phyloP scores from a whole-genome alignment of 148 eudicot species.

The Rhododendron henanense region DNA sequence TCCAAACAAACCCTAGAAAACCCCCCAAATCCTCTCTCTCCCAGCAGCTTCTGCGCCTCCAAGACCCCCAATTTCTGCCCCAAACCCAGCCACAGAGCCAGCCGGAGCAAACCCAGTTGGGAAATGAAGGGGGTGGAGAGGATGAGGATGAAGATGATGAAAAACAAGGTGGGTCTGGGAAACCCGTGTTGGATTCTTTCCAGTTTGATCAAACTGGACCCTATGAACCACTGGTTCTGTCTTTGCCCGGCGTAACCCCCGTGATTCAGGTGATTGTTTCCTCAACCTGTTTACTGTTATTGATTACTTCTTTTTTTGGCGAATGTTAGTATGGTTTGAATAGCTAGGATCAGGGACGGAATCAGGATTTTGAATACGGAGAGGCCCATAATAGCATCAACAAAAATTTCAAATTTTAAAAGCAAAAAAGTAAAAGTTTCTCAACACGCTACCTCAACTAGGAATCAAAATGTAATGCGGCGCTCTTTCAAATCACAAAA shows the following conservation, averaged over 20 bases:
- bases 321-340: background rate
- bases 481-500: background rate
- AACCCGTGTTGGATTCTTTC: conserved; percentile 39
- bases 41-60: conserved; percentile 56
- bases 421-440: background rate
- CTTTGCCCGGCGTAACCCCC: conserved; percentile 46
- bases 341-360: background rate
- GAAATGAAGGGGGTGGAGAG: conserved; percentile 9
- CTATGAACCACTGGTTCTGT: conserved; percentile 66
- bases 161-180: conserved; percentile 27
- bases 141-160: conserved; percentile 21
- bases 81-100: conserved; percentile 18
- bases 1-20: conserved; percentile 37
- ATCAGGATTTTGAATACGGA: no score
- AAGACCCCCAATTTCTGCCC: conserved; percentile 35
- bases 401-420: no score
- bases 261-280: conserved; percentile 52
- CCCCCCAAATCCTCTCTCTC: conserved; percentile 74
- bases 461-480: background rate
- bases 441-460: background rate
- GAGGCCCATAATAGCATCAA: background rate
- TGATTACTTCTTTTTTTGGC: background rate
- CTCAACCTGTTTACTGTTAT: background rate
- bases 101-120: conserved; percentile 12
- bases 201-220: conserved; percentile 68